Base-by-base conservation (phyloP, 2,329 filamentous ascomycete species). In the Triangularia setosa region DNA sequence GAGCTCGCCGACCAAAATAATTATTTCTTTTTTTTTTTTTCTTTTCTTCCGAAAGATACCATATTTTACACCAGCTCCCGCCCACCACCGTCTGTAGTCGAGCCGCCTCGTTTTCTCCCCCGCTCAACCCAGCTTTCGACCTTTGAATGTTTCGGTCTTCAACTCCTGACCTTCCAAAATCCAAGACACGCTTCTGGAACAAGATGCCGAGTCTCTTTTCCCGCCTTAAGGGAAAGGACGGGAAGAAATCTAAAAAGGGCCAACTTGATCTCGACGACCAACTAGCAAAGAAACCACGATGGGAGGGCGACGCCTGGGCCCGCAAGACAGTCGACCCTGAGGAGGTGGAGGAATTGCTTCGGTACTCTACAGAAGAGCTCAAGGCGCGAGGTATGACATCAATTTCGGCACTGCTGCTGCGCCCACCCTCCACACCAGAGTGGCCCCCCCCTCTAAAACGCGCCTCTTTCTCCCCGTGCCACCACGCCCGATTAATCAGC, bases 301-400 rank as follows among this genome's bases (percentile, higher is more conserved):
- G 92, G 90, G 90, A 92, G 66, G 40, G 40, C 2, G 91, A 97
- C 76, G 90, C 92, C 68, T 99, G 93, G 87, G 84, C 87, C 67
- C 90, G 94, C 73, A 91, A 85, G 62, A 86, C 88, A 56, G 89
- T 99, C 69, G 89, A 92, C 61, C 90, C 93, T 4, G 92, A 97
- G 70, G 95, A 99, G 79, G 88, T 99, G 57, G 89, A 93, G 72
- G 93, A 97, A 74, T 80, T 99, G 67, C 82, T 98, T 60, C 86
- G 88, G 74, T 87, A 88, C 69, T 97, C 93, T 79, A 96, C 93
- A 11, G 84, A 88, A 63, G 95, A 99, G 80, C 86, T 99, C 77
- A 99, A 98, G 80, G 90, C 90, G 66, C 87, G 93, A 91, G 94
- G 94, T 97, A 87, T 72, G 86, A 78, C 66, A 68, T 69, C 70